phyloP scores from a whole-genome alignment of 257 asterid species.

The Petrea volubilis region DNA sequence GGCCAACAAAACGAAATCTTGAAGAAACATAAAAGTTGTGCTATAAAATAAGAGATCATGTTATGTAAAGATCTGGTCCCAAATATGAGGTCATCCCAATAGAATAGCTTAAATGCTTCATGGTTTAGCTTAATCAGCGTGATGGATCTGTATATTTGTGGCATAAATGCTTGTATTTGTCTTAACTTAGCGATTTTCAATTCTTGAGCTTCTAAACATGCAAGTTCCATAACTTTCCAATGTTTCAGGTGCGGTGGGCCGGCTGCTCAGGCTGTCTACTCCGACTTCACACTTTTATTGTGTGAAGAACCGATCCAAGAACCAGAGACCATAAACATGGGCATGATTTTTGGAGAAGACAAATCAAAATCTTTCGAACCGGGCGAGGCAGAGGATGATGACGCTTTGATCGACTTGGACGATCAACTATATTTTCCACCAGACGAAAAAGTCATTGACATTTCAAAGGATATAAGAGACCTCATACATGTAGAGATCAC shows the following conservation, averaged over 20 bases:
- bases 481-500: slow-evolving; percentile 88
- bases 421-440: slow-evolving; percentile 78
- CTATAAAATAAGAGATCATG: too few relatives aligned
- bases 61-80: neutral
- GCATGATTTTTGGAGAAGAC: slow-evolving; percentile 53
- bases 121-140: neutral
- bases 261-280: slow-evolving; percentile 72
- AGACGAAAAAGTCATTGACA: slow-evolving; percentile 62
- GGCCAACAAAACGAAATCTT: neutral
- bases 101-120: neutral
- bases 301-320: slow-evolving; percentile 71
- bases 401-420: slow-evolving; percentile 54
- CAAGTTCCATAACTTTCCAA: slow-evolving; percentile 7
- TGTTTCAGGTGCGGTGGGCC: slow-evolving; percentile 79
- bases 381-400: slow-evolving; percentile 38
- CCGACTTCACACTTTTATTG: slow-evolving; percentile 64
- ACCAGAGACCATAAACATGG: slow-evolving; percentile 62
- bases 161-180: neutral
- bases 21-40: neutral
- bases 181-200: neutral
- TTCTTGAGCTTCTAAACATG: neutral
- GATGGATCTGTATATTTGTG: neutral
- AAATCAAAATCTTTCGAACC: slow-evolving; percentile 26
- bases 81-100: too few relatives aligned
- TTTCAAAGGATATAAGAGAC: slow-evolving; percentile 85